phyloP scores from a whole-genome alignment of 768 basidiomycete genomes.

The Amanita phalloides region DNA sequence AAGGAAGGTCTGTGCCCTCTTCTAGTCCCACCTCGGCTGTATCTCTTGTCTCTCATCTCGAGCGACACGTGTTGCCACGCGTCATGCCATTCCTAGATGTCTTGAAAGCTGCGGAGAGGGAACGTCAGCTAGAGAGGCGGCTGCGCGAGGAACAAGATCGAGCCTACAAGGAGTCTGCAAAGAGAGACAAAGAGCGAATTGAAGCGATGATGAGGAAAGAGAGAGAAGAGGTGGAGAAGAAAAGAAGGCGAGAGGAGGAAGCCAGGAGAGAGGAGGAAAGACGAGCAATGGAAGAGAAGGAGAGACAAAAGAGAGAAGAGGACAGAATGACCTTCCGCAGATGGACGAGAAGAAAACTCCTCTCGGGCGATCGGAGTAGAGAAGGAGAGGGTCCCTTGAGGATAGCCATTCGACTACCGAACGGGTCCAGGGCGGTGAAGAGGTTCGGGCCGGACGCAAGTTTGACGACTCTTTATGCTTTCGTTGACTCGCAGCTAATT shows the following conservation, averaged over 20 bases:
- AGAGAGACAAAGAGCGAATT: constrained; percentile 61
- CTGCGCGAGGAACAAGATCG: constrained; percentile 76
- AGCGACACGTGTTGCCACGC: constrained; percentile 68
- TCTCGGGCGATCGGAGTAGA: constrained; percentile 18
- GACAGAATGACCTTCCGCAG: constrained; percentile 43
- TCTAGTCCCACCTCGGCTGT: constrained; percentile 50
- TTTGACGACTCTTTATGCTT: constrained; percentile 60
- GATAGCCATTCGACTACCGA: constrained; percentile 44
- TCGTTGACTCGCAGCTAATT: constrained; percentile 53
- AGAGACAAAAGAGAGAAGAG: constrained; percentile 11
- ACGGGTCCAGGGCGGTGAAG: constrained; percentile 47
- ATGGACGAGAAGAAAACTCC: constrained; percentile 43
- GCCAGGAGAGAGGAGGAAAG: constrained; percentile 30
- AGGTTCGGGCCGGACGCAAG: constrained; percentile 38
- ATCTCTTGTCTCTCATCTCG: constrained; percentile 56
- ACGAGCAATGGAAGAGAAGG: constrained; percentile 21
- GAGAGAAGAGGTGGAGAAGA: constrained; percentile 22
- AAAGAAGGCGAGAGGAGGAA: constrained; percentile 18
- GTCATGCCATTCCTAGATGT: constrained; percentile 65
- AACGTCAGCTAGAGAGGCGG: constrained; percentile 39
- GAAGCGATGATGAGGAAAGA: constrained; percentile 38
- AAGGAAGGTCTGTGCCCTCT: constrained; percentile 42
- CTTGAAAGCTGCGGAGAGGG: constrained; percentile 41
- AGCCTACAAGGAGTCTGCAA: constrained; percentile 57
- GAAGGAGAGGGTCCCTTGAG: constrained; percentile 21